A percentile compares a stretch with the other conserved stretches of the same genome.
phyloP scores from a whole-genome alignment of 345 rosid genomes.

The Populus alba region DNA sequence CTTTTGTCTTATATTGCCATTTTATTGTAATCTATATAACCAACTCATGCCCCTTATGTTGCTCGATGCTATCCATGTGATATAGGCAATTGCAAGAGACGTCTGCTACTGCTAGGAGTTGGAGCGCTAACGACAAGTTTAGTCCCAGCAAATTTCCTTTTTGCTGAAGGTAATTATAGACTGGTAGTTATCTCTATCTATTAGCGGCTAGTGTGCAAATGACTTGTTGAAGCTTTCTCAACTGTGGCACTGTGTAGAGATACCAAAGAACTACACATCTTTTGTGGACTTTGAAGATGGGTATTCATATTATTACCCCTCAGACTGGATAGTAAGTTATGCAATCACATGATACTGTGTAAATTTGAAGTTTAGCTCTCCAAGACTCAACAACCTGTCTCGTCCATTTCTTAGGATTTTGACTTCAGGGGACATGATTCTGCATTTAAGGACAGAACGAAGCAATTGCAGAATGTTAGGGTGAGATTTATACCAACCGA shows the following conservation, averaged over 20 bases:
- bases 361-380: conserved; percentile 4
- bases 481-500: conserved; percentile 87
- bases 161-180: conserved; percentile 60
- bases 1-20: conserved; percentile 1
- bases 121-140: conserved; percentile 58
- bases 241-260: conserved; percentile 40
- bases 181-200: background rate
- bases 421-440: conserved; percentile 89
- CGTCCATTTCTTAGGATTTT: conserved; percentile 48
- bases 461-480: conserved; percentile 72
- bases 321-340: conserved; percentile 82
- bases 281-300: conserved; percentile 70
- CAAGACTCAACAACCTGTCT: background rate
- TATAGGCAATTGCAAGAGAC: conserved; percentile 54
- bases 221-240: background rate
- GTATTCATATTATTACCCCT: conserved; percentile 78
- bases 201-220: background rate
- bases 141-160: conserved; percentile 45
- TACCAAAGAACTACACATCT: conserved; percentile 53
- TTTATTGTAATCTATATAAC: background rate
- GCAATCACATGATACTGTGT: background rate
- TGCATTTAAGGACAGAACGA: conserved; percentile 70
- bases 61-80: background rate
- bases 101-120: conserved; percentile 53
- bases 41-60: background rate